These are phyloP conservation scores for Yamadazyma spencermartinsiae DNA, from an alignment of 1,139 yeast genomes.

Conservation along the genomic window DNA sequence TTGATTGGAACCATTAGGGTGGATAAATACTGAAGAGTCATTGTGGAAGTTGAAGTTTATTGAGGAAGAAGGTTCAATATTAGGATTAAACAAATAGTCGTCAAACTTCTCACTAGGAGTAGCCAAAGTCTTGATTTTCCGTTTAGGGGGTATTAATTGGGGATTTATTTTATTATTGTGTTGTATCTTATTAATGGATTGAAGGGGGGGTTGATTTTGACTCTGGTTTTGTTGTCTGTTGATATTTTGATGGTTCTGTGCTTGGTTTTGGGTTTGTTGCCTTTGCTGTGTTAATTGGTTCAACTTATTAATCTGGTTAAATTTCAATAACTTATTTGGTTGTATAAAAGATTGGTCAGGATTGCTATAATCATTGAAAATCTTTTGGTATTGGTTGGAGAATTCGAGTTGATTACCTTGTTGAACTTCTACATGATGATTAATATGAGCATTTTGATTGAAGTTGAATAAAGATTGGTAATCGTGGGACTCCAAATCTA, in stretches of 20 bases:
- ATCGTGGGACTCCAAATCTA: not conserved
- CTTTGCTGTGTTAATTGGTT: not conserved
- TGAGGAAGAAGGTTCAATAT: constrained; percentile 45
- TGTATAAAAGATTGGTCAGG: constrained; percentile 34
- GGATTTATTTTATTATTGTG: constrained; percentile 1
- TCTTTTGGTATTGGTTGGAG: constrained; percentile 11
- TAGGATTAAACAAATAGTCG: constrained; percentile 41
- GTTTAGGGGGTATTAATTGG: constrained; percentile 16
- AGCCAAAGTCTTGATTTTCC: constrained; percentile 38
- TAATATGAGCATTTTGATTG: not conserved
- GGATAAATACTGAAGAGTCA: constrained; percentile 33
- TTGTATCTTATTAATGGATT: not conserved
- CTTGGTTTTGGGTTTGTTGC: constrained; percentile 2
- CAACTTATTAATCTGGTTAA: not conserved
- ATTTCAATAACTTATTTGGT: constrained; percentile 16
- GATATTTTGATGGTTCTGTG: constrained; percentile 9
- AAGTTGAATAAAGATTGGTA: constrained; percentile 4
- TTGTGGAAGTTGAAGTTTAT: constrained; percentile 26
- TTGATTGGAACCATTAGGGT: constrained; percentile 16
- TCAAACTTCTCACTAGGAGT: constrained; percentile 25
- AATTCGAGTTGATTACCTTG: constrained; percentile 2
- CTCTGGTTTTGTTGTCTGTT: not conserved
- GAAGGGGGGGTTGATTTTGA: not conserved
- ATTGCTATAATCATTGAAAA: constrained; percentile 38
- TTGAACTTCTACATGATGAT: constrained; percentile 3